Evolutionary conservation across 176 grass and related monocot genomes (phyloP), one percentile per base, ranked within the genome.

Genomic region (Saccharum officinarum): DNA sequence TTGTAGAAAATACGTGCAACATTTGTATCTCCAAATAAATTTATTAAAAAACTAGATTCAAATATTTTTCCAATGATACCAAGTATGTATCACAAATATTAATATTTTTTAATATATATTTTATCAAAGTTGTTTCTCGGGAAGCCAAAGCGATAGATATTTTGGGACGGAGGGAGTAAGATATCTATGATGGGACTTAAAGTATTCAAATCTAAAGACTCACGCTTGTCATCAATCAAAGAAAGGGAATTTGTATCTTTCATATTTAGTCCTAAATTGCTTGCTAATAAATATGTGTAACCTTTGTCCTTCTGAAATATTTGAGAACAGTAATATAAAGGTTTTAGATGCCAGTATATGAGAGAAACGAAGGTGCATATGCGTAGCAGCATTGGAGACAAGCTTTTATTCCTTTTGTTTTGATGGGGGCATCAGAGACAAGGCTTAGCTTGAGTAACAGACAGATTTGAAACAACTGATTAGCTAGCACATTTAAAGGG

Each of bases 401-500:
- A 59, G 8, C 8, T 59, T 61, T 61, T n/a, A 59, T 61, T 61
- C 22, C 22, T 61, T 61, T 25, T 61, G 57, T 23, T 61, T 59
- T 61, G 57, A 61, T 61, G 9, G 57, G 55, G 57, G 45, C 8
- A 10, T 46, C 40, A 16, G 28, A 49, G 45, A 63, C n/a, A 68
- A 23, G 61, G 42, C 4, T 16, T 73, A 8, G 71, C 3, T 63
- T 34, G 60, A 33, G 20, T 57, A 57, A n/a, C 7, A 78, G 20
- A 38, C 10, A 78, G 22, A 55, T 46, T 40, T 47, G 38, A 33
- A 89, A 59, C 6, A 18, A 69, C 12, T 42, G 36, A 70, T 16
- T 47, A 66, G 26, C 30, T 45, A 28, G 31, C 84, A 59, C 13
- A 85, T 59, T 40, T 69, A 44, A 46, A 92, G 57, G 59, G 69